Conservation (phyloP, 495 filamentous ascomycete genomes). For the Pseudevernia furfuracea region DNA sequence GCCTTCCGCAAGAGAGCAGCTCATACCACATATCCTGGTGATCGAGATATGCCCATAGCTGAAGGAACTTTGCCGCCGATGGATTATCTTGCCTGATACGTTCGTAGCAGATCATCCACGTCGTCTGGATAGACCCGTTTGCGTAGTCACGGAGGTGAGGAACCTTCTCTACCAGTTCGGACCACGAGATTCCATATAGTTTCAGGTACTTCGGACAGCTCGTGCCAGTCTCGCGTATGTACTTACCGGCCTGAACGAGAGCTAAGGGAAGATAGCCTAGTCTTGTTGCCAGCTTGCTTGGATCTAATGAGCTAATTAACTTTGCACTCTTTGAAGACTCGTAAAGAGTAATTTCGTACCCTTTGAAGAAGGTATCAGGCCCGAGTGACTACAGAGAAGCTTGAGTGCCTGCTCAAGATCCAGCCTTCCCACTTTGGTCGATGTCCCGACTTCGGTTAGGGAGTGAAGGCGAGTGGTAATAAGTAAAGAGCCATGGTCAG, state of each 20-base stretch:
- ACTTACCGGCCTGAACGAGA: neutral
- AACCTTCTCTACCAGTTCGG: neutral
- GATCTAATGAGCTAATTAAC: neutral
- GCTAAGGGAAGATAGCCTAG: neutral
- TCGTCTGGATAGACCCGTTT: conserved; percentile 33
- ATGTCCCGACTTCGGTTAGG: conserved; percentile 29
- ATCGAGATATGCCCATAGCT: too few species aligned
- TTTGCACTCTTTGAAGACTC: neutral
- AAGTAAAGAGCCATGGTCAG: conserved; percentile 38
- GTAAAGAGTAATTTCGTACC: conserved; percentile 13
- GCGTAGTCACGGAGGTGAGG: conserved; percentile 26
- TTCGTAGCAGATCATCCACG: conserved; percentile 40
- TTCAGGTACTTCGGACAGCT: conserved; percentile 9
- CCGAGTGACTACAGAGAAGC: conserved; percentile 29
- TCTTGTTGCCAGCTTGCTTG: neutral
- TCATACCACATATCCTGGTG: too few species aligned
- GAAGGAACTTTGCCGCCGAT: too few species aligned
- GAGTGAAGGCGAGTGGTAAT: conserved; percentile 35
- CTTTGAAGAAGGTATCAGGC: conserved; percentile 23
- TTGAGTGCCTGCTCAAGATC: conserved; percentile 14
- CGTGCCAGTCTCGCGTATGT: conserved; percentile 3
- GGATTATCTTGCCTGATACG: conserved; percentile 33
- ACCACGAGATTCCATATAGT: conserved; percentile 9
- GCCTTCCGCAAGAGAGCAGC: conserved; percentile 8
- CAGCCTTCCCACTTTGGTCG: conserved; percentile 28